Conservation (phyloP, 805 yeast species). For the Maudiozyma pseudohumilis region DNA sequence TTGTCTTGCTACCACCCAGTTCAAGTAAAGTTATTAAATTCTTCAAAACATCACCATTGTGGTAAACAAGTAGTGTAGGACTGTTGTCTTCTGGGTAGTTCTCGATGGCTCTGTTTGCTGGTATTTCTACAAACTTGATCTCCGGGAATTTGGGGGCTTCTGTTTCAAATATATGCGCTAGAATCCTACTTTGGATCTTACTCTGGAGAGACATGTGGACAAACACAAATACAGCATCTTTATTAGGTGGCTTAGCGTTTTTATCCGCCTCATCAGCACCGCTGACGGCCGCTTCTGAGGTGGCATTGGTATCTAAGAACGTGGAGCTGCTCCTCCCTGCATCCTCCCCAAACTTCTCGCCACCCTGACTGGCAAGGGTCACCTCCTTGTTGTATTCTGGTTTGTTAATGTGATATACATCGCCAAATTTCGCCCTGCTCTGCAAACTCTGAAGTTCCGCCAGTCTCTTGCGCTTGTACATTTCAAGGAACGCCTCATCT, state of each 20-base stretch:
- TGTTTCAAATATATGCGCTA: slow-evolving; percentile 46
- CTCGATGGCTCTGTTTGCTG: slow-evolving; percentile 85
- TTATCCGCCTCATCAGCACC: slow-evolving; percentile 3
- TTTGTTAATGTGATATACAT: slow-evolving; percentile 67
- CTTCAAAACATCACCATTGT: slow-evolving; percentile 64
- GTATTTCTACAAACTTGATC: slow-evolving; percentile 83
- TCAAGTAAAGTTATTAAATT: slow-evolving; percentile 74
- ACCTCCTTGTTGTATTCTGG: slow-evolving; percentile 83
- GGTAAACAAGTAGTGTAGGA: slow-evolving; percentile 82
- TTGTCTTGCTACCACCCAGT: slow-evolving; percentile 77
- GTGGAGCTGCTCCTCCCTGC: not conserved
- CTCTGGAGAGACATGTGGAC: slow-evolving; percentile 68
- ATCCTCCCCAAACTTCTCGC: slow-evolving; percentile 2
- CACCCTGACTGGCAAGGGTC: slow-evolving; percentile 60
- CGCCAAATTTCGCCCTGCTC: slow-evolving; percentile 54
- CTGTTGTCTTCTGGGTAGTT: slow-evolving; percentile 83
- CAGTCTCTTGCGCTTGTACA: slow-evolving; percentile 68
- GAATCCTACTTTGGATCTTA: slow-evolving; percentile 61
- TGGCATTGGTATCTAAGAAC: not conserved
- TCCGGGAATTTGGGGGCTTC: slow-evolving; percentile 66
- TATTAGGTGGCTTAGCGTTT: slow-evolving; percentile 3
- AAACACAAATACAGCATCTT: slow-evolving; percentile 46
- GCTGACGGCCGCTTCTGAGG: not conserved
- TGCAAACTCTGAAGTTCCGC: slow-evolving; percentile 58
- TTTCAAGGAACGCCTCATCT: slow-evolving; percentile 78